phyloP scores from a whole-genome alignment of 345 rosid genomes.

The Gossypium arboreum region DNA sequence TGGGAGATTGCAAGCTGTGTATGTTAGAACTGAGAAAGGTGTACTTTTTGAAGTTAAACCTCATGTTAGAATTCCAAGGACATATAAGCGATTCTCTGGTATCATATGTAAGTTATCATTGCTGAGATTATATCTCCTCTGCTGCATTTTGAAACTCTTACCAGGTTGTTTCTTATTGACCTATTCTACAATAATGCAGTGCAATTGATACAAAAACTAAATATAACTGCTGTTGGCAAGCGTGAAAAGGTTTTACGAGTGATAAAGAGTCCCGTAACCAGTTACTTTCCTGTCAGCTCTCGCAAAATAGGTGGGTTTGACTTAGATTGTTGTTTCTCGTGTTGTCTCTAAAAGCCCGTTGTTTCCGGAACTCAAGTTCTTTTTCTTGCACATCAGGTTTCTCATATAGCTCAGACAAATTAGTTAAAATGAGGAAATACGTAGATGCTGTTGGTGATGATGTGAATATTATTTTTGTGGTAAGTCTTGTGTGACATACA shows the following conservation, averaged over 20 bases:
- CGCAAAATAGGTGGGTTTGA: constrained; percentile 58
- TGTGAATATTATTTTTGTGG: constrained; percentile 78
- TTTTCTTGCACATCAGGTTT: constrained; percentile 49
- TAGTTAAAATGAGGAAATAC: constrained; percentile 60
- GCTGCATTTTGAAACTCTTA: neutral
- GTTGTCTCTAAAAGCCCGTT: neutral
- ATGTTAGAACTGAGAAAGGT: constrained; percentile 79
- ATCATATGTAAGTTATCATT: constrained; percentile 60
- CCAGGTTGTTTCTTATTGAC: constrained; percentile 5
- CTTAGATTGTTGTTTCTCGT: neutral
- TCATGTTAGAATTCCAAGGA: constrained; percentile 83
- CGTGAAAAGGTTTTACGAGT: constrained; percentile 78
- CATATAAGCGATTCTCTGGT: constrained; percentile 76
- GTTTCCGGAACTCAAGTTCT: neutral
- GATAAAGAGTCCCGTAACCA: constrained; percentile 70
- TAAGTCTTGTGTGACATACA: constrained; percentile 28
- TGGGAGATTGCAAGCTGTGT: constrained; percentile 71
- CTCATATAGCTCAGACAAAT: constrained; percentile 71
- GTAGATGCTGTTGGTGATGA: constrained; percentile 49
- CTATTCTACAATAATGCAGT: constrained; percentile 40
- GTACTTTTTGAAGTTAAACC: constrained; percentile 86
- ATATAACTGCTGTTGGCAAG: constrained; percentile 72
- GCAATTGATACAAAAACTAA: constrained; percentile 81
- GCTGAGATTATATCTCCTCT: neutral
- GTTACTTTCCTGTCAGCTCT: constrained; percentile 59